phyloP scores from a whole-genome alignment of 108 stramenopile species.

The Fragilaria radians region DNA sequence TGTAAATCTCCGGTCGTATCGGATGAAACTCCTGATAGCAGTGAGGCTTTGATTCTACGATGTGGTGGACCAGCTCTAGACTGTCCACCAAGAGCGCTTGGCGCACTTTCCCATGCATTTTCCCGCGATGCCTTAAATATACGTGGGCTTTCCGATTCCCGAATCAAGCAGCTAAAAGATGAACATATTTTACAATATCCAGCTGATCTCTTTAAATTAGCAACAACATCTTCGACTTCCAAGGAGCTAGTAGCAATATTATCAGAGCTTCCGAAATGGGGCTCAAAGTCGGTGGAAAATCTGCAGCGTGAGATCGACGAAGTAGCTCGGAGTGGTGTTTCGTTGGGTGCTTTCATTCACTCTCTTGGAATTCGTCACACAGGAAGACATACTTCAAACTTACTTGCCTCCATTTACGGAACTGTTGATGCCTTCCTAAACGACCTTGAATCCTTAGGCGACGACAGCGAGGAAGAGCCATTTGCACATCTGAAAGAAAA shows the following conservation, averaged over 20 bases:
- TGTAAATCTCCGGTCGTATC: slow-evolving; percentile 61
- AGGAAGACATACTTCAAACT: slow-evolving; percentile 59
- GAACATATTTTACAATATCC: slow-evolving; percentile 47
- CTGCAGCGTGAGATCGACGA: slow-evolving; percentile 27
- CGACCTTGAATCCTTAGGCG: slow-evolving; percentile 36
- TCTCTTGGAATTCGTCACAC: slow-evolving; percentile 67
- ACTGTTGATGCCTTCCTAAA: slow-evolving; percentile 44
- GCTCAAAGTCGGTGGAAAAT: slow-evolving; percentile 57
- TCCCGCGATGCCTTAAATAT: slow-evolving; percentile 75
- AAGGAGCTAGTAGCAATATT: slow-evolving; percentile 27
- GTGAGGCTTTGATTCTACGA: slow-evolving; percentile 58
- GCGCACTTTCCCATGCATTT: slow-evolving; percentile 62
- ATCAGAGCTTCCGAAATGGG: slow-evolving; percentile 65
- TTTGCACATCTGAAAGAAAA: slow-evolving; percentile 11
- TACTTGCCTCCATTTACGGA: slow-evolving; percentile 57
- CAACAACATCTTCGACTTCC: slow-evolving; percentile 12
- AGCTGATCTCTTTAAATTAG: slow-evolving; percentile 51
- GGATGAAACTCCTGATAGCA: slow-evolving; percentile 12
- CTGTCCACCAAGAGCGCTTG: slow-evolving; percentile 70
- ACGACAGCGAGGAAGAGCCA: slow-evolving; percentile 6
- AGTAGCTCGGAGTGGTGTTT: slow-evolving; percentile 44
- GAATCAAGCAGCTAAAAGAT: slow-evolving; percentile 52
- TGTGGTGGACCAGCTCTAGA: slow-evolving; percentile 68
- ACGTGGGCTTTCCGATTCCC: slow-evolving; percentile 62
- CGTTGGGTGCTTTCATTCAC: slow-evolving; percentile 61